Percentiles rank a stretch among this genome's conserved stretches.
phyloP scores from a whole-genome alignment of 495 filamentous ascomycete genomes.

The Xylaria acuta region DNA sequence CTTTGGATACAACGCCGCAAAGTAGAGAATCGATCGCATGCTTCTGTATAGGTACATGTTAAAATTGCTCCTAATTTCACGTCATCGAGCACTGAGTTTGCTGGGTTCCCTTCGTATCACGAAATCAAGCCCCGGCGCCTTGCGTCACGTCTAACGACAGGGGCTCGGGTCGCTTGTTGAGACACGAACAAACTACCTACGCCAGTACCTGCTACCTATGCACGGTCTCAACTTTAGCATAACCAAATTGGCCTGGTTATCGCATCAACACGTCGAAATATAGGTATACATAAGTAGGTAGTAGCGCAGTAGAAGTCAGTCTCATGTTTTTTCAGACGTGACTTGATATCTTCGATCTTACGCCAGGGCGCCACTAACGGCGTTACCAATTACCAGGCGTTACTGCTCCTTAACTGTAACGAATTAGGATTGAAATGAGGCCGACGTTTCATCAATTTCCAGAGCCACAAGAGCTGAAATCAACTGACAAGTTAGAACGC shows the following conservation, averaged over 20 bases:
- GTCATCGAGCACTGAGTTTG: background rate
- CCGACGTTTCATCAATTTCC: background rate
- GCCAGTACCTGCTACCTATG: background rate
- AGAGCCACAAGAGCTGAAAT: background rate
- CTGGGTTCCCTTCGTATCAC: background rate
- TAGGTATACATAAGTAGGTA: background rate
- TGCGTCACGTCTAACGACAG: slow-evolving; percentile 11
- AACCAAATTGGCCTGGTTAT: background rate
- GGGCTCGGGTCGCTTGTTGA: background rate
- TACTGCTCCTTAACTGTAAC: background rate
- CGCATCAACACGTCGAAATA: background rate
- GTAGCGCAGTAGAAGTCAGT: background rate
- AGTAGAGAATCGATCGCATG: background rate
- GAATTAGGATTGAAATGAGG: background rate
- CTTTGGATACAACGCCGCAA: background rate
- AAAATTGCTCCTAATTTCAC: background rate
- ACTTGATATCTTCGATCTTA: background rate
- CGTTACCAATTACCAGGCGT: background rate
- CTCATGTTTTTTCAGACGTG: background rate
- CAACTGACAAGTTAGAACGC: background rate
- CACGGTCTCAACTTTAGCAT: background rate
- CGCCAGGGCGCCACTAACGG: background rate
- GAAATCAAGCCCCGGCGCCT: slow-evolving; percentile 3
- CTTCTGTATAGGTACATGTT: background rate
- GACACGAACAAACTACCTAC: background rate